phyloP scores from a whole-genome alignment of 495 filamentous ascomycete genomes.

The Penicillium longicatenatum region DNA sequence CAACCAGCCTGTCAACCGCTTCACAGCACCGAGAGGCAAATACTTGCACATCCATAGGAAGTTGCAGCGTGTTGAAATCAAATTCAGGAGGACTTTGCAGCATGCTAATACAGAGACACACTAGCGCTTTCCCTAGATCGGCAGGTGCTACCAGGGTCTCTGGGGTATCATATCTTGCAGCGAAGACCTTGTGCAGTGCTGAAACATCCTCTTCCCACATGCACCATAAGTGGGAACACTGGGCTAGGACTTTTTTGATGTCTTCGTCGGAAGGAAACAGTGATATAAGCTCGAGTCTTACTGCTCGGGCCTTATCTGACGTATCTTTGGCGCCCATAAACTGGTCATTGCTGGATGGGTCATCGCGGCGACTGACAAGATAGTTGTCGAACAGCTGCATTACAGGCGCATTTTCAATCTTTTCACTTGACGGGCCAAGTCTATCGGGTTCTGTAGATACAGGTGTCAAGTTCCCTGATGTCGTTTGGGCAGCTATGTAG shows the following conservation, averaged over 20 bases:
- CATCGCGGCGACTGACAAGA: slow-evolving; percentile 36
- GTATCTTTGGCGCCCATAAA: slow-evolving; percentile 27
- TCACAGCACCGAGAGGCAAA: slow-evolving; percentile 36
- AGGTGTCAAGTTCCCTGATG: slow-evolving; percentile 9
- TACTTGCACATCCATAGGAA: slow-evolving; percentile 27
- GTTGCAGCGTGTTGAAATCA: slow-evolving; percentile 22
- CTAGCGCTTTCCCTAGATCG: slow-evolving; percentile 38
- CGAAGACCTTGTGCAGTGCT: slow-evolving; percentile 16
- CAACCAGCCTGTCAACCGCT: slow-evolving; percentile 42
- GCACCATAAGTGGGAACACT: slow-evolving; percentile 29
- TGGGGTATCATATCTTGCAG: background rate
- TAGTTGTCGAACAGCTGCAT: slow-evolving; percentile 46
- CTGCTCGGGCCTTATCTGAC: slow-evolving; percentile 32
- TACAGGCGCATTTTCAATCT: slow-evolving; percentile 42
- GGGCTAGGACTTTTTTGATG: slow-evolving; percentile 31
- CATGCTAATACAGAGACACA: slow-evolving; percentile 38
- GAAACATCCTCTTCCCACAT: slow-evolving; percentile 36
- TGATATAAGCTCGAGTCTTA: slow-evolving; percentile 29
- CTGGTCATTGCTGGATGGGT: slow-evolving; percentile 27
- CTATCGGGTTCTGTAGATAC: slow-evolving; percentile 23
- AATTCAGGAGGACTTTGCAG: slow-evolving; percentile 34
- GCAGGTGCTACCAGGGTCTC: slow-evolving; percentile 27
- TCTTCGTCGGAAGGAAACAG: slow-evolving; percentile 36
- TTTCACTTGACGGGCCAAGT: slow-evolving; percentile 26
- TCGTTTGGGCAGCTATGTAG: slow-evolving; percentile 7